Evolutionary conservation across 257 asterid genomes (phyloP).

Genomic region (Eustoma russellianum): DNA sequence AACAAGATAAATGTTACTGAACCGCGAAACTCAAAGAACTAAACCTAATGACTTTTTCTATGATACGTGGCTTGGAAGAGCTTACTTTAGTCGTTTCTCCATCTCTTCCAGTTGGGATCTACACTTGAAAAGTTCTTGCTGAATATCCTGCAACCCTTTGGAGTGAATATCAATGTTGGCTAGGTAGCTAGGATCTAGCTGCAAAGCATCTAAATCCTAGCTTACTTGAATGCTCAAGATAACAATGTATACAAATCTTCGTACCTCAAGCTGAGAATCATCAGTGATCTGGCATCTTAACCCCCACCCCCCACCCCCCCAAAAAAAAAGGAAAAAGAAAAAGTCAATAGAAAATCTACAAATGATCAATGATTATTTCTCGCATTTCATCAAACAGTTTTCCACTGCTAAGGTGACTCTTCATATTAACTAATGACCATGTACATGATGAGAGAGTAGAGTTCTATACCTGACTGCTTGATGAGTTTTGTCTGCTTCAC

Average conservation of each 20-base stretch:
- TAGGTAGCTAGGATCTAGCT: not conserved
- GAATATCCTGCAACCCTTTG: conserved; percentile 47
- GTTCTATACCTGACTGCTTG: conserved; percentile 42
- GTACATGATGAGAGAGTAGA: too few species aligned
- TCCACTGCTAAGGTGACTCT: too few species aligned
- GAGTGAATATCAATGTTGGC: not conserved
- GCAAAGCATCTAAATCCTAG: not conserved
- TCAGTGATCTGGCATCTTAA: conserved; percentile 48
- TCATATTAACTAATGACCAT: too few species aligned
- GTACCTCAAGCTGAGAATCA: conserved; percentile 68
- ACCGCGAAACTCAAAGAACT: too few species aligned
- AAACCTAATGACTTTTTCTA: too few species aligned
- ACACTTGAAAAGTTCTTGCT: conserved; percentile 52
- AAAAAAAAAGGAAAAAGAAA: conserved; percentile 7
- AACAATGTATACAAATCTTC: not conserved
- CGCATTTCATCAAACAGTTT: too few species aligned
- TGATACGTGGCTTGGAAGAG: not conserved
- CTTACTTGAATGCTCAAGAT: not conserved
- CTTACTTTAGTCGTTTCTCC: conserved; percentile 63
- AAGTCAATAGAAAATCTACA: too few species aligned
- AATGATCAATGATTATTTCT: too few species aligned
- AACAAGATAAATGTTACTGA: too few species aligned
- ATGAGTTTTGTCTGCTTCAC: conserved; percentile 39
- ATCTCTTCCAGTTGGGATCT: conserved; percentile 54
- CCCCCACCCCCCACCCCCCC: too few species aligned